Conservation (phyloP, 495 filamentous ascomycete species). For the Talaromyces thailandensis region DNA sequence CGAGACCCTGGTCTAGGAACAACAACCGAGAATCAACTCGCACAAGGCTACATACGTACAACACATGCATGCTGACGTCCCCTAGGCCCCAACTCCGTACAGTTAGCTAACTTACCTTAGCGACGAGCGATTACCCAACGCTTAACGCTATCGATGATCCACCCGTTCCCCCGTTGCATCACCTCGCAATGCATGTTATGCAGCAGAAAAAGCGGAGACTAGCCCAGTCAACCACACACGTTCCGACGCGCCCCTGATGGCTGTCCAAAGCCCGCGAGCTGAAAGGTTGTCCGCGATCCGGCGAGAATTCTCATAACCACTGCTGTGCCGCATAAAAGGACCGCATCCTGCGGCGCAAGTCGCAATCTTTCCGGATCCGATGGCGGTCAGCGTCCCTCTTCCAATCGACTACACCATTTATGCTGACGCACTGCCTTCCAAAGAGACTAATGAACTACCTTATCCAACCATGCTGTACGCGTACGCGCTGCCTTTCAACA, state of each 20-base stretch:
- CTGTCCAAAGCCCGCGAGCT: neutral
- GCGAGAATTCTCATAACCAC: neutral
- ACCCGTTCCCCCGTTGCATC: neutral
- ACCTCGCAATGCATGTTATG: slow-evolving; percentile 2
- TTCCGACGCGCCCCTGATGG: neutral
- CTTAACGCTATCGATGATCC: slow-evolving; percentile 1
- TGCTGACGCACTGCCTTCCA: neutral
- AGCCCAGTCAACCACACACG: neutral
- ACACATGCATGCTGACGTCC: neutral
- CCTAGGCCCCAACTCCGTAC: neutral
- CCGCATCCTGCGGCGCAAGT: neutral
- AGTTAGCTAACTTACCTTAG: too few relatives aligned
- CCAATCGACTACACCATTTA: neutral
- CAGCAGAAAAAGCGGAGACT: neutral
- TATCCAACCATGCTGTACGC: neutral
- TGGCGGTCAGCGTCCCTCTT: neutral
- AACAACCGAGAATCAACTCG: neutral
- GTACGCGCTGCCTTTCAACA: neutral
- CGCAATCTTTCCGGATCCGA: neutral
- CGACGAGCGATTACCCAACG: neutral
- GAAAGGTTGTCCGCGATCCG: neutral
- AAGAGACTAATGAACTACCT: neutral
- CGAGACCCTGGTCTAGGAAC: slow-evolving; percentile 2
- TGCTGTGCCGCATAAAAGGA: neutral
- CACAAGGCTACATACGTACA: neutral